Evolutionary conservation across 2,329 filamentous ascomycete genomes (phyloP), one percentile per base, ranked within the genome.

Genomic region (Curvularia hawaiiensis): DNA sequence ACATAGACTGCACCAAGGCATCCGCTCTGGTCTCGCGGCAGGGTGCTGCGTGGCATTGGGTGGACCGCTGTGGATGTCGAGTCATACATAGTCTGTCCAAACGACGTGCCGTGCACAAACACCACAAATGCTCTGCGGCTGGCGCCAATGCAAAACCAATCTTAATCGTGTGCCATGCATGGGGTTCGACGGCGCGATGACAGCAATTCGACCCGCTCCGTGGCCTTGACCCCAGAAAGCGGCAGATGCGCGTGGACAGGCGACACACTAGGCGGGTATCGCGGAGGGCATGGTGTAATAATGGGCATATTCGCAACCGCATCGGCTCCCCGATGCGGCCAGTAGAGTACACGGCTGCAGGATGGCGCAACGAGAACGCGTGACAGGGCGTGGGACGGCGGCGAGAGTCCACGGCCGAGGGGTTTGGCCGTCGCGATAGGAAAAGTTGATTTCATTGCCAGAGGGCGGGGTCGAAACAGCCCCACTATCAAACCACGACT

Each of bases 291-390:
- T 50, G 22, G 14, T 9, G 22, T 24, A 18, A 46, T 24, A 18
- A 46, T 49, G 22, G 39, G 49, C 26, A 47, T 31, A 31, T 40
- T 31, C 46, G 24, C 24, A n/a, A 52, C 31, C 43, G 44, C 45
- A 38, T 52, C 52, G 31, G 54, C 61, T 57, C 64, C 66, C 60
- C 60, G 60, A 50, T 56, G 50, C 35, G 58, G 6, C 14, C 14
- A 31, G 30, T n/a, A n/a, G n/a, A n/a, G n/a, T 46, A 47, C 10
- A 28, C 18, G 30, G 55, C 58, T 65, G 62, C 61, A 65, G 60
- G 61, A 69, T 70, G 62, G 71, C 69, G 68, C 71, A 66, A 71
- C 59, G 33, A 61, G 65, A 28, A 55, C 50, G 50, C 39, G 55
- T 54, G 50, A 54, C 39, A 31, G 43, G 43, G 40, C 7, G 45